phyloP scores from a whole-genome alignment of 2,329 filamentous ascomycete genomes.

The Diaporthe aspalathi region DNA sequence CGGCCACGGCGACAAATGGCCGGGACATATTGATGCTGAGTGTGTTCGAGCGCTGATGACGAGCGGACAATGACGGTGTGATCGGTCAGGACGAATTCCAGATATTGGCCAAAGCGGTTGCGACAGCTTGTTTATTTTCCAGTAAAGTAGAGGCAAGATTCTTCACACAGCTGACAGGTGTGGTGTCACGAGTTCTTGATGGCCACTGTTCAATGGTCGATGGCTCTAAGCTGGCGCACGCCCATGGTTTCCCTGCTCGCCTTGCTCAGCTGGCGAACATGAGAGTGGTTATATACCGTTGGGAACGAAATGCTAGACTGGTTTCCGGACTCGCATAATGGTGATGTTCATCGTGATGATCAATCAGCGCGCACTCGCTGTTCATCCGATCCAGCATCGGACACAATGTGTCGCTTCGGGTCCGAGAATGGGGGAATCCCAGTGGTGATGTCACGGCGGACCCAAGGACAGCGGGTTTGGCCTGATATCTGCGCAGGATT shows the following conservation, averaged over 20 bases:
- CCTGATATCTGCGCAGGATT: not conserved
- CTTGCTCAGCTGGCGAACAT: too few species aligned
- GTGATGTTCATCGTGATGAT: slow-evolving; percentile 10
- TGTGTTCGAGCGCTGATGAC: not conserved
- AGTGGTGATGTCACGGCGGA: slow-evolving; percentile 30
- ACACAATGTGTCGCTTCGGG: slow-evolving; percentile 5
- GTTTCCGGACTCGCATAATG: not conserved
- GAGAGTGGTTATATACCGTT: not conserved
- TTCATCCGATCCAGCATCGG: slow-evolving; percentile 28
- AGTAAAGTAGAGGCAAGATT: not conserved
- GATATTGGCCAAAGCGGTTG: not conserved
- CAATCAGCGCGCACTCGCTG: slow-evolving; percentile 3
- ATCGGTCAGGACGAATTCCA: not conserved
- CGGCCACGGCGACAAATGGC: slow-evolving; percentile 39
- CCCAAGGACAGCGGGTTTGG: not conserved
- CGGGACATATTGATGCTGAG: slow-evolving; percentile 29
- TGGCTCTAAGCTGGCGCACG: not conserved
- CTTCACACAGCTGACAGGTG: not conserved
- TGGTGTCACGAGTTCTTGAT: not conserved
- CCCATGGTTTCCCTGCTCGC: not conserved
- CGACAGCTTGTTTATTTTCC: not conserved
- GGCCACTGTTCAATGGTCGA: not conserved
- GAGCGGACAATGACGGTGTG: not conserved
- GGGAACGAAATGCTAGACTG: not conserved
- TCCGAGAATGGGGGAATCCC: slow-evolving; percentile 19